phyloP scores from a whole-genome alignment of 768 basidiomycete species.

The Nevesoporus exiguus region DNA sequence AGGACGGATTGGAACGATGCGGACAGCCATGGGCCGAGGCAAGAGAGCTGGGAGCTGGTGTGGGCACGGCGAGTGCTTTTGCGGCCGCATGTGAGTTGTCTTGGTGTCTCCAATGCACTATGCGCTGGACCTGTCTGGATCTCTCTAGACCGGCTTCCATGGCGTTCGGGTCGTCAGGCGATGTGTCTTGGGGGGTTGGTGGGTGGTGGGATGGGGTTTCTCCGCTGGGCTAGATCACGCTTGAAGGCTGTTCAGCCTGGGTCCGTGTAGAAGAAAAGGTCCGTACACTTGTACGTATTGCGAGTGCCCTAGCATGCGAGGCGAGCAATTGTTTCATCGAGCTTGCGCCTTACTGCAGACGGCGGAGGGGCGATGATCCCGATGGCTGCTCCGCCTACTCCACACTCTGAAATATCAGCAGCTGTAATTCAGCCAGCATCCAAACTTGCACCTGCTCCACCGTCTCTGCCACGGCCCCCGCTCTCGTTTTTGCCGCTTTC shows the following conservation, averaged over 20 bases:
- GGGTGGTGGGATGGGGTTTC: constrained; percentile 50
- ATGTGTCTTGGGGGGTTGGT: constrained; percentile 53
- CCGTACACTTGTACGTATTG: constrained; percentile 11
- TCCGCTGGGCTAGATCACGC: constrained; percentile 39
- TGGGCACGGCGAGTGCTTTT: constrained; percentile 60
- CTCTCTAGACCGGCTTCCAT: constrained; percentile 53
- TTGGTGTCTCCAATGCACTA: background rate
- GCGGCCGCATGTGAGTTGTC: constrained; percentile 48
- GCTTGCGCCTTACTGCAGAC: background rate
- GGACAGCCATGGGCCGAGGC: constrained; percentile 38
- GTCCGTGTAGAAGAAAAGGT: constrained; percentile 6
- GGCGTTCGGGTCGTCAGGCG: constrained; percentile 46
- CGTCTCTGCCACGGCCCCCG: constrained; percentile 18
- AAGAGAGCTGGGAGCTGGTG: constrained; percentile 59
- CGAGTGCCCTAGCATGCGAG: background rate
- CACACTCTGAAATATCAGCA: constrained; percentile 12
- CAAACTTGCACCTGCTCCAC: background rate
- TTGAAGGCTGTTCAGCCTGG: constrained; percentile 25
- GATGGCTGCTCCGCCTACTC: constrained; percentile 3
- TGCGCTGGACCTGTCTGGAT: background rate
- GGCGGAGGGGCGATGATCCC: constrained; percentile 15
- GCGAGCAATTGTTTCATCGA: constrained; percentile 1
- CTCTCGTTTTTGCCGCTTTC: constrained; percentile 26
- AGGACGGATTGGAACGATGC: constrained; percentile 40
- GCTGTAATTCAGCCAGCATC: constrained; percentile 9